These are phyloP conservation scores for Collybiopsis confluens DNA, from an alignment of 768 basidiomycete genomes.

Conservation along the genomic window DNA sequence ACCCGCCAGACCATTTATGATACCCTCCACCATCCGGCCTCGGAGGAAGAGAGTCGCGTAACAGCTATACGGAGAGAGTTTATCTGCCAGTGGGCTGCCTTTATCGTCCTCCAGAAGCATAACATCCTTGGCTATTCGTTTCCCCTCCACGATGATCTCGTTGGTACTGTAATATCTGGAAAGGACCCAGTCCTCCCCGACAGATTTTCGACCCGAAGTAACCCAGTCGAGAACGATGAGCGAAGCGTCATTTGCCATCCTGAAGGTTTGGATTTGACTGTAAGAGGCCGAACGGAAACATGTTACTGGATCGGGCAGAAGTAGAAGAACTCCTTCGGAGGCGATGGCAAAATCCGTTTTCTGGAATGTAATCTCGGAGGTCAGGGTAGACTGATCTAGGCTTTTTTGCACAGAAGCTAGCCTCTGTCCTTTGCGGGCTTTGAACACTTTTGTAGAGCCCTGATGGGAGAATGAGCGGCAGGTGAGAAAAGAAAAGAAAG, in stretches of 20 bases:
- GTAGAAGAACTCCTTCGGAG: constrained; percentile 55
- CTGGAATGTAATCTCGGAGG: constrained; percentile 59
- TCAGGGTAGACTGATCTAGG: not conserved
- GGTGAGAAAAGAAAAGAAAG: not conserved
- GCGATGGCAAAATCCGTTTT: constrained; percentile 55
- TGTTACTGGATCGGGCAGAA: constrained; percentile 91
- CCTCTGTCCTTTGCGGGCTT: constrained; percentile 60
- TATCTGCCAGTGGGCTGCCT: constrained; percentile 49
- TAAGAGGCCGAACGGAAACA: constrained; percentile 86
- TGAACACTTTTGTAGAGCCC: constrained; percentile 97
- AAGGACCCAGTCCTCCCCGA: constrained; percentile 90
- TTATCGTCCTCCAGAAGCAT: constrained; percentile 63
- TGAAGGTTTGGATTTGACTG: constrained; percentile 78
- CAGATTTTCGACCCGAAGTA: constrained; percentile 79
- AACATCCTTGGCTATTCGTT: constrained; percentile 70
- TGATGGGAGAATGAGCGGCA: constrained; percentile 23
- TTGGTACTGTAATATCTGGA: constrained; percentile 81
- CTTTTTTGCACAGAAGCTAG: constrained; percentile 35
- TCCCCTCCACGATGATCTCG: constrained; percentile 67
- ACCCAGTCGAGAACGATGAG: constrained; percentile 85
- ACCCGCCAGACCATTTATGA: constrained; percentile 44
- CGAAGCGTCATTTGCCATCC: constrained; percentile 55
- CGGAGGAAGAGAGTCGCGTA: constrained; percentile 84
- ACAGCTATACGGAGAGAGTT: constrained; percentile 79
- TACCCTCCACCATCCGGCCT: constrained; percentile 54